These are phyloP conservation scores for Penicillium olsonii DNA, from an alignment of 2,329 filamentous ascomycete genomes.

Conservation along the genomic window DNA sequence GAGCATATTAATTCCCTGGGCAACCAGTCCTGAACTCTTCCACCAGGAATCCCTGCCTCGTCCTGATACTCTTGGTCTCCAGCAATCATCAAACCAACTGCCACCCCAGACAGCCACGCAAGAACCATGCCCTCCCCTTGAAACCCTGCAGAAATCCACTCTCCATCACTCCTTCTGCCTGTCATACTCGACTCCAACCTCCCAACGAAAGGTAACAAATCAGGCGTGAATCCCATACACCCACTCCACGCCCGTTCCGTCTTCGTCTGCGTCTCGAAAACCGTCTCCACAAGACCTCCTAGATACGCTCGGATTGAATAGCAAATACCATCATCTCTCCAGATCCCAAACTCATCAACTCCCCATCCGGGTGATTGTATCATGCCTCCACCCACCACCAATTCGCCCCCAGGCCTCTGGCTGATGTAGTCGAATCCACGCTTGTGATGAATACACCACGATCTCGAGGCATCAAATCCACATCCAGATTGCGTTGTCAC, in stretches of 20 bases:
- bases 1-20: conserved; percentile 8
- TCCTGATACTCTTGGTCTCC: conserved; percentile 4
- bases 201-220: conserved; percentile 57
- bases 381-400: conserved; percentile 28
- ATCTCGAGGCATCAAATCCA: conserved; percentile 1
- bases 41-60: conserved; percentile 7
- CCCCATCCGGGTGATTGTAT: conserved; percentile 17
- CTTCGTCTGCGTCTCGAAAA: conserved; percentile 38
- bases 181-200: conserved; percentile 37
- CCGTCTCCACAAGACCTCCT: conserved; percentile 25
- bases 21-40: conserved; percentile 12
- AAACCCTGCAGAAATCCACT: conserved; percentile 18
- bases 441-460: conserved; percentile 26
- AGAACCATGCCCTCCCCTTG: conserved; percentile 15
- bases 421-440: conserved; percentile 43
- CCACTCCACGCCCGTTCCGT: conserved; percentile 55
- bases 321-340: conserved; percentile 15
- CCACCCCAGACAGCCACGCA: conserved; percentile 16
- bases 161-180: conserved; percentile 14
- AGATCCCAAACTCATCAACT: conserved; percentile 25
- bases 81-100: conserved; percentile 15
- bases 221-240: conserved; percentile 59
- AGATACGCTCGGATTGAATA: conserved; percentile 26
- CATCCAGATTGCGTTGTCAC: conserved; percentile 46
- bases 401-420: conserved; percentile 24